Percentiles rank a stretch among this genome's conserved stretches.
These are phyloP conservation scores for Yamadazyma insecticola DNA, from an alignment of 805 yeast species.

Conservation along the genomic window DNA sequence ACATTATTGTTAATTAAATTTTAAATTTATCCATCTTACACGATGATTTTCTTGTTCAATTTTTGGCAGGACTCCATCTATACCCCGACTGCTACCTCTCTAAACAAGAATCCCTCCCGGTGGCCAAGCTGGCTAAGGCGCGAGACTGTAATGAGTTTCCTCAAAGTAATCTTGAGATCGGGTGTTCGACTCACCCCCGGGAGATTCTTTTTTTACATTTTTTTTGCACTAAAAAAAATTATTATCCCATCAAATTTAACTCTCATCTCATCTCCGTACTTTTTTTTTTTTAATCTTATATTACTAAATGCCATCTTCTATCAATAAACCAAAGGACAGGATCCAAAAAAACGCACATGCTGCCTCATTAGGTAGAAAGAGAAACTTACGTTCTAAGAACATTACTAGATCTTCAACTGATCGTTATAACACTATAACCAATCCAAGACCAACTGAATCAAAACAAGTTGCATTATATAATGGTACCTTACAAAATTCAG, in stretches of 20 bases:
- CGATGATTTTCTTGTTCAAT: no score
- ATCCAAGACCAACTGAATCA: slow-evolving; percentile 40
- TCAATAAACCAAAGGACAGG: slow-evolving; percentile 73
- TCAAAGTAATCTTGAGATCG: slow-evolving; percentile 44
- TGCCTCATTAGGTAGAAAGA: slow-evolving; percentile 46
- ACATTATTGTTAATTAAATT: no score
- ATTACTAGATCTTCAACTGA: slow-evolving; percentile 44
- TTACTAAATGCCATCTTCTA: slow-evolving; percentile 75
- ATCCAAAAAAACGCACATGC: slow-evolving; percentile 48
- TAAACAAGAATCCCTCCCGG: slow-evolving; percentile 31
- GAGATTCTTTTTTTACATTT: slow-evolving; percentile 23
- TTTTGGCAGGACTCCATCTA: no score
- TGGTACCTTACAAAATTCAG: slow-evolving; percentile 27
- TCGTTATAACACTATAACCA: slow-evolving; percentile 34
- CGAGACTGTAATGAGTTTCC: slow-evolving; percentile 41
- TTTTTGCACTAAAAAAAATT: not conserved
- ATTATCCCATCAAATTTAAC: no score
- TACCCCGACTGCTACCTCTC: no score
- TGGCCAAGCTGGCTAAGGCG: slow-evolving; percentile 50
- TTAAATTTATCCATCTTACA: no score
- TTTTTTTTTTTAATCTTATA: no score
- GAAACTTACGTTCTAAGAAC: slow-evolving; percentile 45
- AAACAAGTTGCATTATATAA: slow-evolving; percentile 42
- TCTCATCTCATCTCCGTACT: not conserved
- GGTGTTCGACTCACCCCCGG: slow-evolving; percentile 50